Evolutionary conservation across 345 rosid species (phyloP), one percentile per base, ranked within the genome.

Genomic region (Microcos paniculata): DNA sequence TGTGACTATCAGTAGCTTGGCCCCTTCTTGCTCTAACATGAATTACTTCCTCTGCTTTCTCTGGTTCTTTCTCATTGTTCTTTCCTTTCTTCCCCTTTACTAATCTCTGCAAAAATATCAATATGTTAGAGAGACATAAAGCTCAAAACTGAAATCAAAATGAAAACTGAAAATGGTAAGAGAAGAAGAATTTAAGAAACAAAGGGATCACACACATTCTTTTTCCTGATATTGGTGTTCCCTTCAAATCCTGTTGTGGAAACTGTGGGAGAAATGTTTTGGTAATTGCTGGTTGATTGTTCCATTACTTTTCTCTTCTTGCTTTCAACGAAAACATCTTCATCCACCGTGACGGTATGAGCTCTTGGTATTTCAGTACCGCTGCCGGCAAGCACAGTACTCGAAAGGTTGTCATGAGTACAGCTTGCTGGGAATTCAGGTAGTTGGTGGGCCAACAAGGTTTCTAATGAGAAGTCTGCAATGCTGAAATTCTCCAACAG

Each of bases 1-100:
- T 88, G 64, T 88, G 92, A 72, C 87, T 85, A 52, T 88, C 92
- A 38, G 92, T 88, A 46, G 90, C 92, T 77, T 86, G 90, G 24
- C 92, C 78, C 24, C 78, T 75, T 75, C 71, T 64, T 33, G 78
- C 78, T 62, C 78, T 75, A 52, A 75, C 78, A 62, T 75, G 63
- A 75, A 75, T 64, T 18, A 87, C 86, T 73, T 84, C 90, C 69
- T 82, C 81, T 28, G 70, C 70, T 43, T 82, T 77, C 49, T 74
- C 82, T 35, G 67, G 28, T 31, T 84, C 80, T 52, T 67, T 75
- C 61, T 74, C 84, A 55, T 24, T 75, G 45, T 57, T 76, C 62
- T 45, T 81, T 62, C 35, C 81, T 82, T 78, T 82, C 85, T 78
- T 84, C 73, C 83, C 84, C 76, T 83, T 82, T 53, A 82, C 79